A percentile compares a stretch with the other conserved stretches of the same genome.
Evolutionary conservation across 257 asterid genomes (phyloP).

Genomic region (Lycium barbarum): DNA sequence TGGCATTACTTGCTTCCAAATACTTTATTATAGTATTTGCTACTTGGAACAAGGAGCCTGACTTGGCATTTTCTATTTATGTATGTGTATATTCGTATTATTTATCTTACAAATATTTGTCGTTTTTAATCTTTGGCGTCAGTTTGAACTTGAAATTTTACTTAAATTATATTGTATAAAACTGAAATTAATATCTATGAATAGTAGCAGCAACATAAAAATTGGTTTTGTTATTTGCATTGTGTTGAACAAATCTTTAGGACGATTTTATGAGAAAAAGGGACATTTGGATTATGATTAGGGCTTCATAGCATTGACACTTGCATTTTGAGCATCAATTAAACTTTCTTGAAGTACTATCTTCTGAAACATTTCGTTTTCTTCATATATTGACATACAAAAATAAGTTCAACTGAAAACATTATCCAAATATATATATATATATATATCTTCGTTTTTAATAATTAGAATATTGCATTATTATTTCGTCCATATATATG

Average conservation of each 20-base stretch:
- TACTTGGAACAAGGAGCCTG: not conserved
- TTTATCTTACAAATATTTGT: not conserved
- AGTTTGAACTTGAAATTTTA: too few species aligned
- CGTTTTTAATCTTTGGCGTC: too few species aligned
- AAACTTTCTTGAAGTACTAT: not conserved
- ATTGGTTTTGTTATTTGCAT: not conserved
- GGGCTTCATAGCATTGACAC: not conserved
- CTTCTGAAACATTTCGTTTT: not conserved
- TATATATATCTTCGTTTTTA: not conserved
- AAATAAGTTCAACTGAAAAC: not conserved
- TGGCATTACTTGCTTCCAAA: conserved; percentile 21
- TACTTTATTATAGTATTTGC: not conserved
- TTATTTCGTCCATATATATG: not conserved
- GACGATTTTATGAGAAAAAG: not conserved
- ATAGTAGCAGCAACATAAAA: not conserved
- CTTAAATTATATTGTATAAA: too few species aligned
- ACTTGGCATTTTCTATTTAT: not conserved
- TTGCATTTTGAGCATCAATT: not conserved
- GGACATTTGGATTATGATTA: not conserved
- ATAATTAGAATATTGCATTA: not conserved
- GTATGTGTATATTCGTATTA: not conserved
- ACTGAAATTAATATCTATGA: too few species aligned
- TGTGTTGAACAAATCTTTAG: not conserved
- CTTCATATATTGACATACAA: not conserved
- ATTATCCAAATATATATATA: not conserved